Percentiles rank a stretch among this genome's conserved stretches.
phyloP scores from a whole-genome alignment of 2,329 filamentous ascomycete species.

The Dryadomyces sulphureus region DNA sequence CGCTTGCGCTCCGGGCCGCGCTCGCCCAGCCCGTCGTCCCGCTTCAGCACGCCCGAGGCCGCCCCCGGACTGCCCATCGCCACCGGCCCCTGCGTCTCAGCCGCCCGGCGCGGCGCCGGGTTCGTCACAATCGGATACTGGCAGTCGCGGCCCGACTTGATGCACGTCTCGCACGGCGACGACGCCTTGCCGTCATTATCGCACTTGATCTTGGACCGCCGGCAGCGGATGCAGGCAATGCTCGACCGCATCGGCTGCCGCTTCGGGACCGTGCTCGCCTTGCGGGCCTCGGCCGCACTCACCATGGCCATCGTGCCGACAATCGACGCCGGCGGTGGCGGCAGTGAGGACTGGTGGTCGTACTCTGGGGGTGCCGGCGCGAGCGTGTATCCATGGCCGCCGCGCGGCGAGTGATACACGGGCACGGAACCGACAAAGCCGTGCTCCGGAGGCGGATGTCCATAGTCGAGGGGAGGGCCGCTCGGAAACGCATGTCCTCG shows the following conservation, averaged over 20 bases:
- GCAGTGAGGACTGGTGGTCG: background rate
- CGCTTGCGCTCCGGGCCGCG: slow-evolving; percentile 34
- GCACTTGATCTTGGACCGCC: slow-evolving; percentile 76
- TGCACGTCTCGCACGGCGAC: slow-evolving; percentile 60
- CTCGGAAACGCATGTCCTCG: background rate
- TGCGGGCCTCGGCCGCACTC: slow-evolving; percentile 25
- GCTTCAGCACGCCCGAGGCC: slow-evolving; percentile 18
- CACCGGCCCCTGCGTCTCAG: background rate
- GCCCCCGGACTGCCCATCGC: background rate
- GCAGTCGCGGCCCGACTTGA: slow-evolving; percentile 57
- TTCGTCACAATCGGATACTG: slow-evolving; percentile 39
- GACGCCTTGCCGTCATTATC: slow-evolving; percentile 56
- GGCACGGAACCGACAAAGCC: background rate
- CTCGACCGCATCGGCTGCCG: slow-evolving; percentile 51
- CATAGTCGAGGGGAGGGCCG: background rate
- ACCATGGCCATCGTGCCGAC: slow-evolving; percentile 10
- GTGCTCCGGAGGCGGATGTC: background rate
- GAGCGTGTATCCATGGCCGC: background rate
- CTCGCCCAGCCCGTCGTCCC: slow-evolving; percentile 23
- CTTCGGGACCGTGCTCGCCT: slow-evolving; percentile 15
- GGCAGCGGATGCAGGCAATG: slow-evolving; percentile 63
- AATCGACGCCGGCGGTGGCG: background rate
- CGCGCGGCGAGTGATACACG: background rate
- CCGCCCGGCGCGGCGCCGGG: background rate
- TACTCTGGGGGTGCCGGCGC: background rate